Base-by-base conservation (phyloP, 805 yeast genomes). In the Candida sanyiensis region DNA sequence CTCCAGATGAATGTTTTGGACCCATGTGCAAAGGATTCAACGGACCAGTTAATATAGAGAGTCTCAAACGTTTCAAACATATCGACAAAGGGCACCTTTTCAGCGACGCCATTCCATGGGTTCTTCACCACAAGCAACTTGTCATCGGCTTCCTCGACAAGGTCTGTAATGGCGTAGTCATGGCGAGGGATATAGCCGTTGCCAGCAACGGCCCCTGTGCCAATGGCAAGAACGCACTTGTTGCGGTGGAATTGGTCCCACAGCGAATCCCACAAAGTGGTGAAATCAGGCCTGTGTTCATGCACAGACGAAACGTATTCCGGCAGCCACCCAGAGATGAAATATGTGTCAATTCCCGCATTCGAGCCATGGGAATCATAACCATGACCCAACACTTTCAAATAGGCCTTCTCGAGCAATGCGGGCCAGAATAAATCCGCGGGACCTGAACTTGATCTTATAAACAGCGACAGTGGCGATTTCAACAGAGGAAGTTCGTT, bases 331-430 rank as follows among this genome's bases (percentile, higher is more conserved):
- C 89, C 87, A 2, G 78, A 66, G 3, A 88, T 47, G 29, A 76
- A 58, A 49, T 63, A 84, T 0, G 83, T 71, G 51, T 84, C 96
- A 11, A 70, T 63, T 3, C 83, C 82, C 51, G 84, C 75, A 54
- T 87, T 85, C 0, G 95, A 85, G 0, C 96, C 96, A 1, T 56
- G 51, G 33, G 77, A 73, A n/a, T 64, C 63, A 49, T 81, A 81
- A 3, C 86, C 82, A 20, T 58, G 43, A 3, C 64, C 61, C 59
- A 69, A 58, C 0, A 81, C 55, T 48, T 75, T 74, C 42, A 87
- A 61, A 51, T 75, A 83, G 0, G 94, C 93, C 49, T 83, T 79
- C 56, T 88, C 96, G 1, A 84, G 46, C n/a, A 85, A 48, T 0
- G 85, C 82, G 0, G 89, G 89, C 83, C 87, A 80, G 5, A 57